These are phyloP conservation scores for Acacia crassicarpa DNA, from an alignment of 306 rosid species.

Conservation along the genomic window DNA sequence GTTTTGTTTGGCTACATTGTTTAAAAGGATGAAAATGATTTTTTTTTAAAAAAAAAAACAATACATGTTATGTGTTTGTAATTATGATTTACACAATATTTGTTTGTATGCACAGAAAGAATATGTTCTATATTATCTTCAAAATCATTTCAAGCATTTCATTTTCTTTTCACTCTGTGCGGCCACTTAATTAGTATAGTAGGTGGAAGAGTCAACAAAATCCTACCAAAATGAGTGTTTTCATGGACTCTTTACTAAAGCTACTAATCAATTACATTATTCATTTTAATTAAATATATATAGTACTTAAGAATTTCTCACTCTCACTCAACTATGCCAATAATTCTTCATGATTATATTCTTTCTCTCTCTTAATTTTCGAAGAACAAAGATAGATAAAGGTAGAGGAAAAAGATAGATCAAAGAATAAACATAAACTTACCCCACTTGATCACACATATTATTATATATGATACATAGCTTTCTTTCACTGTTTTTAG, in stretches of 20 bases:
- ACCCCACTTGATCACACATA: conserved; percentile 34
- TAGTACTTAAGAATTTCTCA: not conserved
- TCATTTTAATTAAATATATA: not conserved
- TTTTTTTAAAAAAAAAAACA: not conserved
- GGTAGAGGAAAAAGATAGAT: conserved; percentile 21
- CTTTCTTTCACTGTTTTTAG: conserved; percentile 29
- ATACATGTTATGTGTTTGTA: not conserved
- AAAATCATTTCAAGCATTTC: not conserved
- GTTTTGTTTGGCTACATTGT: not conserved
- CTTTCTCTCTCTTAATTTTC: not conserved
- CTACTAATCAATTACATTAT: not conserved
- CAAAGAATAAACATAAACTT: conserved; percentile 29
- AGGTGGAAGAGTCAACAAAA: not conserved
- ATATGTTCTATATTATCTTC: not conserved
- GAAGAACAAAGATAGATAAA: conserved; percentile 12
- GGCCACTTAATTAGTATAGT: not conserved
- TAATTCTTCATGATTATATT: not conserved
- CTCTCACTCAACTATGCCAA: not conserved
- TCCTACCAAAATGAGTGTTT: not conserved
- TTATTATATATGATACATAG: not conserved
- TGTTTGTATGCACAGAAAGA: not conserved
- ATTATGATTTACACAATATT: not conserved
- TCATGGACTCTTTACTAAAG: not conserved
- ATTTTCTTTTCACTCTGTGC: not conserved
- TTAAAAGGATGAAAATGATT: not conserved